Evolutionary conservation across 768 basidiomycete species (phyloP), one percentile per base, ranked within the genome.

Genomic region (Trichaptum fuscoviolaceum): DNA sequence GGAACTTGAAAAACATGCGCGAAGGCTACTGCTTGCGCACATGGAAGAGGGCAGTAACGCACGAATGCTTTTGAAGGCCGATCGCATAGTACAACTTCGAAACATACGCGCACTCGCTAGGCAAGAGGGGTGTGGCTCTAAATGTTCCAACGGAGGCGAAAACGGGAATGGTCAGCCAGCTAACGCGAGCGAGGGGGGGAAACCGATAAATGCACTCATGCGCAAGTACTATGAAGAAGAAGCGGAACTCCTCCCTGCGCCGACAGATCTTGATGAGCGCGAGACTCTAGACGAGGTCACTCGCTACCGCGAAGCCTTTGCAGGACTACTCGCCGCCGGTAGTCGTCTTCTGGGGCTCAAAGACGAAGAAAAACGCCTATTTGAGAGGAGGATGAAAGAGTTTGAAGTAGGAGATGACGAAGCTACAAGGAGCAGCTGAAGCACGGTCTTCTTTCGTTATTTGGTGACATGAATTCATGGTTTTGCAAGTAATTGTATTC

Each of bases 271-370:
- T 34, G 66, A 61, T 18, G 68, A 67, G 23, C 61, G 59, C 18
- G 66, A 67, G 67, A 67, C 58, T n/a, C 24, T 69, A 10, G 25
- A 59, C 9, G 68, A 68, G 27, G 58, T 69, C 3, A 63, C 27
- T 23, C n/a, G 35, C 25, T 69, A 69, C 59, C 68, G 68, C 7
- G 67, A 69, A 57, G 34, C 58, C 27, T 69, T 69, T 34, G 68
- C 68, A 20, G 58, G 67, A 7, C 42, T 69, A 52, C 34, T 69
- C 5, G 68, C 62, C 23, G 61, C 66, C 1, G 68, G 68, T 35
- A 63, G 67, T 57, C 67, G 68, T 27, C 63, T 69, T 15, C 67
- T 67, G 25, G 42, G 59, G 52, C 63, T 69, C 18, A 64, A 69
- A 35, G 66, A 66, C 20, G 27, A 60, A 24, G 68, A 67, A 64